Percentiles rank a stretch among this genome's conserved stretches.
These are phyloP conservation scores for Reutealis trisperma DNA, from an alignment of 345 rosid species.

Conservation along the genomic window DNA sequence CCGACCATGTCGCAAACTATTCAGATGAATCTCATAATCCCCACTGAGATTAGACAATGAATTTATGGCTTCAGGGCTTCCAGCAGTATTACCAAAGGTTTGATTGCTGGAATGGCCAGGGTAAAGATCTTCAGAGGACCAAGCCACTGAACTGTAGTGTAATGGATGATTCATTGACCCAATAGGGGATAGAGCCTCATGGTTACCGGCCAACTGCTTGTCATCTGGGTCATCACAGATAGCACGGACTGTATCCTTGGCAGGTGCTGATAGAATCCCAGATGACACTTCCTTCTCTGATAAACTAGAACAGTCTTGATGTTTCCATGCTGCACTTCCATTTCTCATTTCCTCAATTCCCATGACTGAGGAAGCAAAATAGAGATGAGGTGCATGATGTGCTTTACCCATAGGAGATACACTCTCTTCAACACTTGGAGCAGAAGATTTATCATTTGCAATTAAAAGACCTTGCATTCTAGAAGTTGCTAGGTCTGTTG, in stretches of 20 bases:
- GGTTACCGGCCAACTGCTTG: constrained; percentile 28
- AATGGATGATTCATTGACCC: constrained; percentile 32
- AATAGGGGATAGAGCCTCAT: constrained; percentile 41
- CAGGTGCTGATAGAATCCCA: constrained; percentile 12
- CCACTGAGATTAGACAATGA: constrained; percentile 64
- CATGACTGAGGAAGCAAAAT: constrained; percentile 26
- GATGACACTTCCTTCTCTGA: constrained; percentile 26
- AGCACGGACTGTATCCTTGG: constrained; percentile 22
- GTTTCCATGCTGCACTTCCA: constrained; percentile 31
- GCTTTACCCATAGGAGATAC: constrained; percentile 32
- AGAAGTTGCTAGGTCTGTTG: constrained; percentile 21
- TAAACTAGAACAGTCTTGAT: constrained; percentile 23
- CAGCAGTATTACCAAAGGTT: constrained; percentile 31
- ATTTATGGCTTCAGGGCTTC: constrained; percentile 33
- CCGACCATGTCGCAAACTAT: constrained; percentile 47
- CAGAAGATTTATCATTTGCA: constrained; percentile 38
- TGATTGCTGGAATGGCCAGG: constrained; percentile 35
- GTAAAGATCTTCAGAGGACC: constrained; percentile 49
- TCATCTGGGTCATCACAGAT: constrained; percentile 29
- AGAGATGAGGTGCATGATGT: constrained; percentile 46
- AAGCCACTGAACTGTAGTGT: constrained; percentile 29
- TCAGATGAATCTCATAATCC: constrained; percentile 49
- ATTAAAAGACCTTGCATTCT: constrained; percentile 9
- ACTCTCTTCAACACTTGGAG: constrained; percentile 31
- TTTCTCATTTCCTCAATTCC: constrained; percentile 43